Conservation (phyloP, 2,329 filamentous ascomycete species). For the Zasmidium cellare region DNA sequence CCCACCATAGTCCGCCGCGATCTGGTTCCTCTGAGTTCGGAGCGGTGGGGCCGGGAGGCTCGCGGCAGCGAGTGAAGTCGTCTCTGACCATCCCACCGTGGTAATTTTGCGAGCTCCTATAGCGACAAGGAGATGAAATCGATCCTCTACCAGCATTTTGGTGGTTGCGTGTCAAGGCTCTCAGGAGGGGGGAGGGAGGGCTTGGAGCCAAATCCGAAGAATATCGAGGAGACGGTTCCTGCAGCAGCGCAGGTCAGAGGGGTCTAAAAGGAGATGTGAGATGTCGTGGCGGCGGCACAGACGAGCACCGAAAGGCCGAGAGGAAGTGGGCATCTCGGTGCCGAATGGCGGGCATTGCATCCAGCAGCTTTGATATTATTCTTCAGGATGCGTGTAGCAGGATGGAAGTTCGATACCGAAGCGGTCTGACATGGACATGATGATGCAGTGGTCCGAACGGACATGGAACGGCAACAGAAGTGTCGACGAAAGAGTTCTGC, state of each 20-base stretch:
- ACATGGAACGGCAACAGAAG: no score
- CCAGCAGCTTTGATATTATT: no score
- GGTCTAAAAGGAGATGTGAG: not conserved
- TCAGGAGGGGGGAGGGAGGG: not conserved
- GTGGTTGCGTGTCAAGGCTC: not conserved
- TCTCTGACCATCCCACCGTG: not conserved
- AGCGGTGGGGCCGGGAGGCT: constrained; percentile 8
- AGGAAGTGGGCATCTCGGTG: not conserved
- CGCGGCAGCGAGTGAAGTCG: not conserved
- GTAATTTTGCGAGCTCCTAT: not conserved
- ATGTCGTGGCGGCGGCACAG: not conserved
- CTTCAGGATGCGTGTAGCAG: no score
- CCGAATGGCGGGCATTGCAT: no score
- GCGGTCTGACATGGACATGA: not conserved
- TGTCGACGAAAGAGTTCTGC: no score
- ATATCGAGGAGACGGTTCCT: not conserved
- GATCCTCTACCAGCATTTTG: not conserved
- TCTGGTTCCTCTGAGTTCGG: constrained; percentile 6
- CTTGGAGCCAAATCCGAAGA: not conserved
- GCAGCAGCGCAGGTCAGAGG: not conserved
- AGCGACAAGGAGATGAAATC: not conserved
- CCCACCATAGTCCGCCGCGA: constrained; percentile 5
- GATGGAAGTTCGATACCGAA: not conserved
- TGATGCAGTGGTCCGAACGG: no score
- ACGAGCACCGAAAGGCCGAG: not conserved